phyloP scores from a whole-genome alignment of 768 basidiomycete species.

The Pulveroboletus sp. region DNA sequence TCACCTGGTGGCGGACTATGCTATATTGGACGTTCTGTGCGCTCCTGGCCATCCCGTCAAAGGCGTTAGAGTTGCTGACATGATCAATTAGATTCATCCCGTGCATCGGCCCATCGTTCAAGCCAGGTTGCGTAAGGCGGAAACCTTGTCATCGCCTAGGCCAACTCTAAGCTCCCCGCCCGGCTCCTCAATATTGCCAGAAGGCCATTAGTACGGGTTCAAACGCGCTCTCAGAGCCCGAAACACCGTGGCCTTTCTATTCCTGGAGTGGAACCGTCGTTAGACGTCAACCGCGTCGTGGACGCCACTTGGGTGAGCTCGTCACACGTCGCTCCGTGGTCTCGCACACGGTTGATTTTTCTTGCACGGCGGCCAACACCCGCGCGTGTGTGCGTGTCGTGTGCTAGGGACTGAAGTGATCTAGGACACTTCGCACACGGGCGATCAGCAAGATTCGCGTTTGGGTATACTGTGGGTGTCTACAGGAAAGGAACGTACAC shows the following conservation, averaged over 20 bases:
- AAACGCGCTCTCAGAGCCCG: background rate
- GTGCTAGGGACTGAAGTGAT: too few relatives aligned
- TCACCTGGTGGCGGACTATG: background rate
- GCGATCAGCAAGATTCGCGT: too few relatives aligned
- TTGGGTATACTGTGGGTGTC: too few relatives aligned
- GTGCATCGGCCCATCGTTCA: background rate
- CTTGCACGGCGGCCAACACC: background rate
- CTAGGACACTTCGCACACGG: too few relatives aligned
- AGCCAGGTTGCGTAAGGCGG: constrained; percentile 6
- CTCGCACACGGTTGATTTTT: background rate
- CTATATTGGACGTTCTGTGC: background rate
- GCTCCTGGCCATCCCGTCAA: background rate
- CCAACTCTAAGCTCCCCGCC: background rate
- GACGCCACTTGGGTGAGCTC: constrained; percentile 1
- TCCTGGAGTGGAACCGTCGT: background rate
- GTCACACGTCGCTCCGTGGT: background rate
- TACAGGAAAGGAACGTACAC: too few relatives aligned
- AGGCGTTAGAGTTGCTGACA: background rate
- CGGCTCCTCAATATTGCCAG: background rate
- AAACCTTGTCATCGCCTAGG: constrained; percentile 8
- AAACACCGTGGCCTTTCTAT: background rate
- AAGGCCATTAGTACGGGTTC: background rate
- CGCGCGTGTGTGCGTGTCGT: too few relatives aligned
- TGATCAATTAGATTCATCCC: background rate
- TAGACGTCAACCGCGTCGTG: constrained; percentile 4